phyloP scores from a whole-genome alignment of 2,329 filamentous ascomycete genomes.

The Fusarium citri region DNA sequence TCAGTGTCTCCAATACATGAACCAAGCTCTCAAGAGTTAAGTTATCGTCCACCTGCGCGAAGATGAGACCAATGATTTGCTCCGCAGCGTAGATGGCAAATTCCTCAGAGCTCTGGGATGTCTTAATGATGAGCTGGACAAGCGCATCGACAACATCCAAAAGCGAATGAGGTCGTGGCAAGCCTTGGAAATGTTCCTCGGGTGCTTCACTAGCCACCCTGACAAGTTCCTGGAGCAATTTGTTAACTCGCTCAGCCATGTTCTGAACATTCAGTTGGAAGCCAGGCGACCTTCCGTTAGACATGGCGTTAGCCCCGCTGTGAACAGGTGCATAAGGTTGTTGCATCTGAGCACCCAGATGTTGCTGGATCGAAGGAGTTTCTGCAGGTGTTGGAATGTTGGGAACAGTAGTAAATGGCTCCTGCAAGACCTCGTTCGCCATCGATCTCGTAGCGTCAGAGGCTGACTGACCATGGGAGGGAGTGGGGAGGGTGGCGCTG shows the following conservation, averaged over 20 bases:
- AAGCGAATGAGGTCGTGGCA: constrained; percentile 69
- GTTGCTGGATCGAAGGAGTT: constrained; percentile 66
- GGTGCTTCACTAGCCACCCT: constrained; percentile 63
- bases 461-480: constrained; percentile 66
- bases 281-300: constrained; percentile 63
- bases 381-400: constrained; percentile 70
- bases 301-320: constrained; percentile 51
- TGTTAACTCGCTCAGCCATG: constrained; percentile 67
- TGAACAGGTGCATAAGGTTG: constrained; percentile 68
- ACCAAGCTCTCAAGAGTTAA: constrained; percentile 71
- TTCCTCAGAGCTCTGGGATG: constrained; percentile 70
- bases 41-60: constrained; percentile 65
- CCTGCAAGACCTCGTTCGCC: constrained; percentile 72
- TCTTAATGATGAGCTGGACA: constrained; percentile 72
- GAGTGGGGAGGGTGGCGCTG: constrained; percentile 65
- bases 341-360: constrained; percentile 63
- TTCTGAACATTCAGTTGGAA: constrained; percentile 64
- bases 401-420: constrained; percentile 68
- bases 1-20: constrained; percentile 69
- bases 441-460: constrained; percentile 72
- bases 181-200: constrained; percentile 70
- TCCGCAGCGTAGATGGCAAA: constrained; percentile 70
- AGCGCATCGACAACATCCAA: constrained; percentile 73
- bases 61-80: constrained; percentile 68
- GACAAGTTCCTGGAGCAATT: constrained; percentile 68